Base-by-base conservation (phyloP, 495 filamentous ascomycete genomes). In the Hypomontagnella monticulosa region DNA sequence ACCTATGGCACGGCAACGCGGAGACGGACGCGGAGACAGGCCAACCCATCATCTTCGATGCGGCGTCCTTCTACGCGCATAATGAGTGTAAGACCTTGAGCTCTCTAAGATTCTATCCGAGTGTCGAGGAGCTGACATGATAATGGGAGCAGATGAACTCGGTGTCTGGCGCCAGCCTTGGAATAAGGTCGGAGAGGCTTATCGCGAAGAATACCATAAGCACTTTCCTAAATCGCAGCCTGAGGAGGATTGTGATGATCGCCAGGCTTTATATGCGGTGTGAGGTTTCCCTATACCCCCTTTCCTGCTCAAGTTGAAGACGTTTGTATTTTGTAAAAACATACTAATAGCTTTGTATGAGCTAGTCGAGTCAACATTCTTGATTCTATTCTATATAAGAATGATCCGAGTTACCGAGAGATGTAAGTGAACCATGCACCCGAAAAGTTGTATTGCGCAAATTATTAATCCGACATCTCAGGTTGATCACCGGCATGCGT, bases 1-100 rank as follows among this genome's bases (percentile, higher is more conserved):
- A 85, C 63, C 57, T 81, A 14, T 83, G 80, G 80, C 72, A 83
- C 49, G 81, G 69, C 12, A 84, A 83, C 63, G 69, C 73, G 14
- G 75, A 72, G 9, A 71, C 69, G 20, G 70, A 79, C 60, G 53
- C 67, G 11, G 57, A 66, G 12, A 78, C 71, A 2, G 76, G 69
- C 1, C 51, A 62, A 11, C 57, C 76, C 10, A 38, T 78, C 18
- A 70, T 85, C 18, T 84, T 80, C 56, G 82, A 84, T 69, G 75
- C 81, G 1, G 71, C 71, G 37, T 73, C 57, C 1, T 78, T 76
- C 66, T 85, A 78, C 51, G 80, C 77, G 0, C 82, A 85, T 42
- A 79, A 83, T 40, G 82, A 85, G 56, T 79, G 79, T 79, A 73
- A 73, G 57, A 57, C 72, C 2, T 8, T 64, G 5, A 66, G 61